Percentiles rank a stretch among this genome's conserved stretches.
phyloP scores from a whole-genome alignment of 83 land plant species.

The Thuja plicata region DNA sequence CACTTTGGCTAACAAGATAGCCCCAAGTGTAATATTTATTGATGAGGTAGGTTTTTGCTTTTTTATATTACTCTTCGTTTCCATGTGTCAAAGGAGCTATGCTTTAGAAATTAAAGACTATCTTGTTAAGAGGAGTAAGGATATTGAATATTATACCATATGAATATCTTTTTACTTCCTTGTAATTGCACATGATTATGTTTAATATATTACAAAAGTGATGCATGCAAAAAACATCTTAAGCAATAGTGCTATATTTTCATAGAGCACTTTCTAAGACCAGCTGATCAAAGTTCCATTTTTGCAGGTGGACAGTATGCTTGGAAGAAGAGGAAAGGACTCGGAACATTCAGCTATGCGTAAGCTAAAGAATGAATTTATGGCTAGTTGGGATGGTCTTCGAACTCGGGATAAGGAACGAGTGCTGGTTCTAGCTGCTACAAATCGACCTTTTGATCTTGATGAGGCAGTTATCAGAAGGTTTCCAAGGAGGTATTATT shows the following conservation, averaged over 20 bases:
- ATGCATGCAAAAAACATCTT: neutral
- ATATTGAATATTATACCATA: neutral
- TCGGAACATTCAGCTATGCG: slow-evolving; percentile 99
- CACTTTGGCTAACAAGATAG: slow-evolving; percentile 56
- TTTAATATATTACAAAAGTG: neutral
- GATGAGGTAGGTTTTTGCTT: slow-evolving; percentile 36
- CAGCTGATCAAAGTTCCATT: neutral
- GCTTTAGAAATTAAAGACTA: neutral
- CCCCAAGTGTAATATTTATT: slow-evolving; percentile 57
- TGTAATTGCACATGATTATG: neutral
- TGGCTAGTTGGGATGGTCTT: slow-evolving; percentile 99
- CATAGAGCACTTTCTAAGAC: neutral
- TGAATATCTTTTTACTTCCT: neutral
- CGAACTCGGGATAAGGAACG: slow-evolving; percentile 94
- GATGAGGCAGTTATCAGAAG: slow-evolving; percentile 99
- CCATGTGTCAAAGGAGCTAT: neutral
- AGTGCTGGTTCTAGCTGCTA: slow-evolving; percentile 95
- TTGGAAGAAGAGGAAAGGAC: slow-evolving; percentile 92
- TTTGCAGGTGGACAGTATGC: slow-evolving; percentile 93
- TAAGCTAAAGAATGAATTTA: slow-evolving; percentile 98
- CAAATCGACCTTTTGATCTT: slow-evolving; percentile 98
- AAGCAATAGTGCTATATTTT: neutral
- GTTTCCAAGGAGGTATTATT: slow-evolving; percentile 85
- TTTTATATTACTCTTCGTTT: no score
- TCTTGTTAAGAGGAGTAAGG: neutral